A percentile compares a stretch with the other conserved stretches of the same genome.
Evolutionary conservation across 2,329 filamentous ascomycete genomes (phyloP).

Genomic region (Trichophyton simii): DNA sequence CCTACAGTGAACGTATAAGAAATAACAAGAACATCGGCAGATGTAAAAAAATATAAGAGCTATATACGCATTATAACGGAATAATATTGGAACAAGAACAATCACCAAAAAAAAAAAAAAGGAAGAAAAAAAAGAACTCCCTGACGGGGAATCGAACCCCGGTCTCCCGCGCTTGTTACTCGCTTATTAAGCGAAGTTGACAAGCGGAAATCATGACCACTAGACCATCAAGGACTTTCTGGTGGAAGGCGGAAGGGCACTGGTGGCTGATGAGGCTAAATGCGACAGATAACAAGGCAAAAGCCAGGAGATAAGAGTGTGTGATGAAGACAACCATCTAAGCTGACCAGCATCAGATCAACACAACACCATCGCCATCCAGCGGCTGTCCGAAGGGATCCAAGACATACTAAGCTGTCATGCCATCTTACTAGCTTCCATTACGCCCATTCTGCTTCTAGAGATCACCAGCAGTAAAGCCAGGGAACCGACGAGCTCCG

Average conservation of each 20-base stretch:
- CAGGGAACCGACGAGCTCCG: background rate
- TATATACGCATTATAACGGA: too few species aligned
- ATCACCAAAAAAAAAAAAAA: background rate
- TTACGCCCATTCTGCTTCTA: background rate
- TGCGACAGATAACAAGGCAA: background rate
- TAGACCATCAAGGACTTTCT: constrained; percentile 11
- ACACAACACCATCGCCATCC: too few species aligned
- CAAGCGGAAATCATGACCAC: constrained; percentile 13
- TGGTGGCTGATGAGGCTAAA: background rate
- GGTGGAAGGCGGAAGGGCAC: background rate
- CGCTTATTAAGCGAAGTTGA: constrained; percentile 1
- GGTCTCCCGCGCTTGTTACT: constrained; percentile 12
- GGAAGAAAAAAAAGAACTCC: constrained; percentile 4
- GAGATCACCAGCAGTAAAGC: too few species aligned
- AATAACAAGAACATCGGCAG: too few species aligned
- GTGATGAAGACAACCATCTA: too few species aligned
- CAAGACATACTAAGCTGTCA: background rate
- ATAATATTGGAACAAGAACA: too few species aligned
- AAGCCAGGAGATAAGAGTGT: background rate
- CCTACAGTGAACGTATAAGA: too few species aligned
- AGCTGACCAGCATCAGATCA: too few species aligned
- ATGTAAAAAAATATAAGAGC: background rate
- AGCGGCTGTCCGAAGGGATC: too few species aligned
- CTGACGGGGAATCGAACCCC: constrained; percentile 14
- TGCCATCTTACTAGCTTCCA: background rate